Percentiles rank a stretch among this genome's conserved stretches.
phyloP scores from a whole-genome alignment of 306 rosid species.

The Trifolium fragiferum region DNA sequence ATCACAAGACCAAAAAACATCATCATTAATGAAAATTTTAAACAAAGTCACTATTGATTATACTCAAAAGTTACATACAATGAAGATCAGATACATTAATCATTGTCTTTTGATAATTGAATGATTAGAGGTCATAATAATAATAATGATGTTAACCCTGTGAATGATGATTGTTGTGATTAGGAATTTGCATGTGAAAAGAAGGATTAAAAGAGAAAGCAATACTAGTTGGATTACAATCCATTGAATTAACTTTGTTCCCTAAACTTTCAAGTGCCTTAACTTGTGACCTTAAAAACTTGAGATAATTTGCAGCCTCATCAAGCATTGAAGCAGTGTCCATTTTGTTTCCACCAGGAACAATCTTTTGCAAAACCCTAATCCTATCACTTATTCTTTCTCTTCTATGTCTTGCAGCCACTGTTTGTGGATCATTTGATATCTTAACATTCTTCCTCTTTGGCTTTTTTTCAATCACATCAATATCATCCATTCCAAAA shows the following conservation, averaged over 20 bases:
- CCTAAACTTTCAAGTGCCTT: slow-evolving; percentile 79
- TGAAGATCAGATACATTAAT: slow-evolving; percentile 49
- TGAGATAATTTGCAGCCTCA: slow-evolving; percentile 94
- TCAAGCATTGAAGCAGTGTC: slow-evolving; percentile 99
- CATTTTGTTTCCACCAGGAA: slow-evolving; percentile 98
- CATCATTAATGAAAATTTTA: slow-evolving; percentile 28
- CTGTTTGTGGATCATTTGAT: slow-evolving; percentile 94
- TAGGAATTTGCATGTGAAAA: slow-evolving; percentile 69
- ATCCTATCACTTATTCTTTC: slow-evolving; percentile 87
- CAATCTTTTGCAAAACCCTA: slow-evolving; percentile 84
- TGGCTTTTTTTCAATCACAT: slow-evolving; percentile 69
- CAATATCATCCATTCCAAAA: slow-evolving; percentile 64
- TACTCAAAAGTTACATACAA: slow-evolving; percentile 40
- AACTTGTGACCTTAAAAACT: slow-evolving; percentile 83
- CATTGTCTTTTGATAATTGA: slow-evolving; percentile 43
- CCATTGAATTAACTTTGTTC: slow-evolving; percentile 67
- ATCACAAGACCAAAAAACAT: slow-evolving; percentile 21
- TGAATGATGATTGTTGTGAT: slow-evolving; percentile 45
- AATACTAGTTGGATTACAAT: slow-evolving; percentile 59
- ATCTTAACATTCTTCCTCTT: slow-evolving; percentile 87
- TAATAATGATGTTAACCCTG: slow-evolving; percentile 24
- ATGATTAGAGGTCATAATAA: slow-evolving; percentile 18
- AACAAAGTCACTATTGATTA: slow-evolving; percentile 43
- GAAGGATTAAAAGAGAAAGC: slow-evolving; percentile 90
- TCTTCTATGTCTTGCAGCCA: slow-evolving; percentile 94